Conservation (phyloP, 768 basidiomycete species). For the Russula sp. region DNA sequence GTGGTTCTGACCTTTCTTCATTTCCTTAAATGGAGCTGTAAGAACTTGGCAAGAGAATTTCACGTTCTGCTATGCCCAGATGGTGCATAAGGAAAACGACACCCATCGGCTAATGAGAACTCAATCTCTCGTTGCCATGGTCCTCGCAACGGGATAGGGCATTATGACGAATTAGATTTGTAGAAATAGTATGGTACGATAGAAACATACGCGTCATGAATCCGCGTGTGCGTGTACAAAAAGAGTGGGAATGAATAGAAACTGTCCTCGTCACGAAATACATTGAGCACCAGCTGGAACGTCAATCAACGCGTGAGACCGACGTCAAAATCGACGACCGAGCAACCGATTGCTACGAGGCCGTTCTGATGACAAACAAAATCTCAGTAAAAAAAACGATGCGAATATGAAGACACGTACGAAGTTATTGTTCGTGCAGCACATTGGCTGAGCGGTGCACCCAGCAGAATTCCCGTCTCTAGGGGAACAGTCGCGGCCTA, state of each 20-base stretch:
- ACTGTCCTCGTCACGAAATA: conserved; percentile 1
- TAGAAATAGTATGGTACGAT: conserved; percentile 8
- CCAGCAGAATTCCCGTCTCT: too few species aligned
- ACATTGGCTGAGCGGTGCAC: not conserved
- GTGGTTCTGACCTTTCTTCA: too few species aligned
- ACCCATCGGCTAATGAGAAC: too few species aligned
- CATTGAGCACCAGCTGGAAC: not conserved
- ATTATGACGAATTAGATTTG: not conserved
- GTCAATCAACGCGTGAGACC: not conserved
- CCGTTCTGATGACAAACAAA: not conserved
- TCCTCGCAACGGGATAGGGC: not conserved
- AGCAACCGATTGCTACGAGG: conserved; percentile 1
- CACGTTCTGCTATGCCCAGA: too few species aligned
- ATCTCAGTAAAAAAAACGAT: not conserved
- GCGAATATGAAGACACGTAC: not conserved
- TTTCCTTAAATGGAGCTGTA: too few species aligned
- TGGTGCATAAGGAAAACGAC: too few species aligned
- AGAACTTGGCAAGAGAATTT: too few species aligned
- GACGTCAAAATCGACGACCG: not conserved
- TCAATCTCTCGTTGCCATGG: too few species aligned
- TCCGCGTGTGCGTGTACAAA: not conserved
- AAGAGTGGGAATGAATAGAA: conserved; percentile 5
- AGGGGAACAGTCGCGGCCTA: not conserved
- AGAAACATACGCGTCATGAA: conserved; percentile 1
- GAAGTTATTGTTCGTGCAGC: not conserved